Conservation (phyloP, 257 asterid genomes). For the Nicotiana benthamiana region DNA sequence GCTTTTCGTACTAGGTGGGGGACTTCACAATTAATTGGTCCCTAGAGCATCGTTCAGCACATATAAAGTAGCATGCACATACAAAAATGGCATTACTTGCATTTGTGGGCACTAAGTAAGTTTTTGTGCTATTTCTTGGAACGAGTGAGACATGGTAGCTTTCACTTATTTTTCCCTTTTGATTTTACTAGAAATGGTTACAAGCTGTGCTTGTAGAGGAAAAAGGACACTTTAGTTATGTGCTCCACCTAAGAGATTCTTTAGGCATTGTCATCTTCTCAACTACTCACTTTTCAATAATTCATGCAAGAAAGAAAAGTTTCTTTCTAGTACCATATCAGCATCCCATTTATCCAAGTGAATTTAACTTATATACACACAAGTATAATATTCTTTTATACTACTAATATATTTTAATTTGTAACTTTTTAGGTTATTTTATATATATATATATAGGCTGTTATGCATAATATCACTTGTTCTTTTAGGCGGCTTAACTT, state of each 20-base stretch:
- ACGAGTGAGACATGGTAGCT: not conserved
- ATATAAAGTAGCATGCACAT: constrained; percentile 3
- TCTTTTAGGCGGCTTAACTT: too few species aligned
- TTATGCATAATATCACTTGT: too few species aligned
- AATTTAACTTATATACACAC: not conserved
- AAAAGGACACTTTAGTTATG: not conserved
- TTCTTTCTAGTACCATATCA: not conserved
- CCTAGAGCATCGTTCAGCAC: not conserved
- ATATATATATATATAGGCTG: too few species aligned
- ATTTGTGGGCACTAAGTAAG: not conserved
- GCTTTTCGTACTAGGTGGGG: not conserved
- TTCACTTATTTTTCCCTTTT: not conserved
- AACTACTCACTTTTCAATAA: not conserved
- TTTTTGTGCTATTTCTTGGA: not conserved
- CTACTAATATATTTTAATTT: too few species aligned
- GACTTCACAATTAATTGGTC: not conserved
- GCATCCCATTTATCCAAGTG: not conserved
- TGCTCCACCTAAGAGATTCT: not conserved
- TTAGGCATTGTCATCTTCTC: not conserved
- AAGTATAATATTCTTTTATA: not conserved
- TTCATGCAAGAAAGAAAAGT: not conserved
- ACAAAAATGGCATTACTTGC: not conserved
- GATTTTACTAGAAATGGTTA: not conserved
- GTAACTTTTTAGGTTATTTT: too few species aligned
- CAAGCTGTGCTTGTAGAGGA: not conserved